A percentile compares a stretch with the other conserved stretches of the same genome.
Conservation (phyloP, 768 basidiomycete species). For the Suillus subalutaceus region DNA sequence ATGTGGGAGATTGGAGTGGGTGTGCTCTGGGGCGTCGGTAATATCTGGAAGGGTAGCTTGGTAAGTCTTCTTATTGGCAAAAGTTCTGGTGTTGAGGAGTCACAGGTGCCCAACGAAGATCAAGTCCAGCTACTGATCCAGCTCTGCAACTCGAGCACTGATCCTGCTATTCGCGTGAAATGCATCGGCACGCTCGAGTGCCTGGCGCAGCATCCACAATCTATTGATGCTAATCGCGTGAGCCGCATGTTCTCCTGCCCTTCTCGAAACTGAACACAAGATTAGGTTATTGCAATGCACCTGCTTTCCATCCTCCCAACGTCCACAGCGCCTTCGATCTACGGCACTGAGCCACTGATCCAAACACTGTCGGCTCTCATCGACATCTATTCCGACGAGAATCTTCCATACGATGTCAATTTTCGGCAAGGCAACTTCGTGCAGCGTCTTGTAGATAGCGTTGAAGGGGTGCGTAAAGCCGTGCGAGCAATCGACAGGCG, state of each 20-base stretch:
- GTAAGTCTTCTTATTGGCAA: conserved; percentile 41
- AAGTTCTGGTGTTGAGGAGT: conserved; percentile 14
- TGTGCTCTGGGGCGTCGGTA: conserved; percentile 87
- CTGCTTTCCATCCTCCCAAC: conserved; percentile 65
- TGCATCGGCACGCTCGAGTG: conserved; percentile 87
- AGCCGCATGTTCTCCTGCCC: conserved; percentile 37
- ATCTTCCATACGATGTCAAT: conserved; percentile 75
- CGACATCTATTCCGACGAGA: conserved; percentile 93
- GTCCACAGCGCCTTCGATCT: conserved; percentile 38
- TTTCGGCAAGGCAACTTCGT: conserved; percentile 69
- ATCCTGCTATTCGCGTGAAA: conserved; percentile 65
- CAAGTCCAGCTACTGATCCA: conserved; percentile 69
- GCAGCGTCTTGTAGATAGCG: conserved; percentile 53
- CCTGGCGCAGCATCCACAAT: conserved; percentile 69
- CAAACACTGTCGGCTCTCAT: conserved; percentile 83
- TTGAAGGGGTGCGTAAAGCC: conserved; percentile 63
- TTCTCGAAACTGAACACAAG: conserved; percentile 2
- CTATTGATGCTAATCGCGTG: conserved; percentile 57
- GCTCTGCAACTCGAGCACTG: conserved; percentile 57
- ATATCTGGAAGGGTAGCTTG: conserved; percentile 68
- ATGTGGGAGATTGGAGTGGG: conserved; percentile 83
- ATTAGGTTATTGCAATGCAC: conserved; percentile 64
- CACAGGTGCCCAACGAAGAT: conserved; percentile 58
- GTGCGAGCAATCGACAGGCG: conserved; percentile 69
- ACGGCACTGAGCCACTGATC: conserved; percentile 69